A percentile compares a stretch with the other conserved stretches of the same genome.
Evolutionary conservation across 352 stramenopile genomes (phyloP).

Genomic region (Phytophthora colocasiae): DNA sequence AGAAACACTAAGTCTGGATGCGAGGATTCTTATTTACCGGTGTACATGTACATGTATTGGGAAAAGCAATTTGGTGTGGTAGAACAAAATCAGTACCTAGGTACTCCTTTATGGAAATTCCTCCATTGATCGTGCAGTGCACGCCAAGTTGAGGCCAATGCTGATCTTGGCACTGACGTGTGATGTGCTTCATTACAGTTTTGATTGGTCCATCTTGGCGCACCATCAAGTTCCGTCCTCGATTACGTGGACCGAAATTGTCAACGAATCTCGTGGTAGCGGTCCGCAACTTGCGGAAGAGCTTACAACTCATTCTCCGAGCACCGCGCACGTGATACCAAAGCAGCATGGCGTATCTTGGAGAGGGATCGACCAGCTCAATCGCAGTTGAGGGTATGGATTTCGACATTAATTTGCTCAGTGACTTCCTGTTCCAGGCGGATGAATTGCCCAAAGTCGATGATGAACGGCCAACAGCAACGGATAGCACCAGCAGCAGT

Average conservation of each 20-base stretch:
- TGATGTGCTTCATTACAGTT: conserved; percentile 1
- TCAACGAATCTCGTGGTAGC: conserved; percentile 13
- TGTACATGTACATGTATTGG: no score
- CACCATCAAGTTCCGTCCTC: conserved; percentile 9
- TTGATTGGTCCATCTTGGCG: conserved; percentile 1
- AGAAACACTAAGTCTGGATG: no score
- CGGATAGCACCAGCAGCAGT: conserved; percentile 23
- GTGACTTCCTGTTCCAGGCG: conserved; percentile 31
- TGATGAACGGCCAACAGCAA: conserved; percentile 1
- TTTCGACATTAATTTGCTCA: conserved; percentile 34
- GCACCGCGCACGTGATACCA: background rate
- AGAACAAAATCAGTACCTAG: no score
- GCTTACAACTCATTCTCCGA: conserved; percentile 1
- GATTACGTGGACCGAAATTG: conserved; percentile 23
- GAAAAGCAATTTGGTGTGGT: no score
- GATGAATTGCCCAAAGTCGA: conserved; percentile 19
- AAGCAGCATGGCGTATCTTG: conserved; percentile 7
- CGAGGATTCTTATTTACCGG: no score
- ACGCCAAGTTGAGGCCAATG: no score
- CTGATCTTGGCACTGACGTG: background rate
- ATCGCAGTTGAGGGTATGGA: conserved; percentile 8
- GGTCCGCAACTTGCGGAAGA: no score
- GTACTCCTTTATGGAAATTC: no score
- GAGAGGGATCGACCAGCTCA: conserved; percentile 4
- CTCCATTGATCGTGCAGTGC: no score